phyloP scores from a whole-genome alignment of 2,329 filamentous ascomycete genomes.

The Calonectria pseudoreteaudii region DNA sequence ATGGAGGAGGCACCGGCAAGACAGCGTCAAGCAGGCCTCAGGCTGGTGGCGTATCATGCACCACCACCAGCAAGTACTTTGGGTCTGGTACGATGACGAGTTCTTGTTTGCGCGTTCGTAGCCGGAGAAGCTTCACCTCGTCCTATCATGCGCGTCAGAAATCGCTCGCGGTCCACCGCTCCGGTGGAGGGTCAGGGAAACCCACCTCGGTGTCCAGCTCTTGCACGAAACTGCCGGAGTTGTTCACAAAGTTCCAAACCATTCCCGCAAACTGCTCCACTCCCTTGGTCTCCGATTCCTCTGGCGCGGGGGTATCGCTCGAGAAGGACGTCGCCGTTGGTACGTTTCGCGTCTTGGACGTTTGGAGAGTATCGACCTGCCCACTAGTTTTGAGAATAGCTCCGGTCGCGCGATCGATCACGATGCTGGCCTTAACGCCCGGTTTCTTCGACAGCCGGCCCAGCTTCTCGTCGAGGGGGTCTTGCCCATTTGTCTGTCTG shows the following conservation, averaged over 20 bases:
- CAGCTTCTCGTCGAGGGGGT: conserved; percentile 74
- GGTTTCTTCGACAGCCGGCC: conserved; percentile 80
- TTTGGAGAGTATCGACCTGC: conserved; percentile 68
- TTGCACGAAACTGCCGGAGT: conserved; percentile 76
- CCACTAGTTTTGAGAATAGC: conserved; percentile 82
- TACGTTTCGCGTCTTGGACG: conserved; percentile 50
- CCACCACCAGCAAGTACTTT: conserved; percentile 82
- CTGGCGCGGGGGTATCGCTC: conserved; percentile 55
- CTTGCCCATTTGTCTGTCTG: conserved; percentile 60
- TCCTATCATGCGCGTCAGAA: conserved; percentile 63
- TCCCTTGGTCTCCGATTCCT: conserved; percentile 65
- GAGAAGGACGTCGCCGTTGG: conserved; percentile 58
- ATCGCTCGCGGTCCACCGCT: conserved; percentile 10
- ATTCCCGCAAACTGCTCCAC: conserved; percentile 80
- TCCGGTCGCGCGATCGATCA: conserved; percentile 78
- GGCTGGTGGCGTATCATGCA: conserved; percentile 83
- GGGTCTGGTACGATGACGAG: conserved; percentile 84
- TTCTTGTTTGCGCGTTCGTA: conserved; percentile 88
- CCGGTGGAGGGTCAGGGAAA: not conserved
- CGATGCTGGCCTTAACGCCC: conserved; percentile 81
- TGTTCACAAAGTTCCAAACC: conserved; percentile 81
- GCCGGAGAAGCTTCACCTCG: conserved; percentile 78
- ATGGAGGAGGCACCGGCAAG: conserved; percentile 35
- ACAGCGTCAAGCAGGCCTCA: conserved; percentile 47
- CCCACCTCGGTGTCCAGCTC: conserved; percentile 78